These are phyloP conservation scores for Ballota nigra DNA, from an alignment of 257 asterid genomes.

Conservation along the genomic window DNA sequence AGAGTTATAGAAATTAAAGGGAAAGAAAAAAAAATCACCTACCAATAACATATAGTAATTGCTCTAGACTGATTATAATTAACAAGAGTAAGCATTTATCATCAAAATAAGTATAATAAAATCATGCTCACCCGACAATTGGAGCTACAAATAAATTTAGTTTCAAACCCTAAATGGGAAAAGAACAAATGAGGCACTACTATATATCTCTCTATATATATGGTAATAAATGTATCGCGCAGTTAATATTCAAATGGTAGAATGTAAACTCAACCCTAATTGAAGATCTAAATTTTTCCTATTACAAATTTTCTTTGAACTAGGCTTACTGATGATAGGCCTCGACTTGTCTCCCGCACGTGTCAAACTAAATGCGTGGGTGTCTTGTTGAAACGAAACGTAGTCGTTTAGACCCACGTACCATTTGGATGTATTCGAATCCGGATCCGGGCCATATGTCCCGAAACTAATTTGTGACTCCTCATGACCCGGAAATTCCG, in stretches of 20 bases:
- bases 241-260: constrained; percentile 29
- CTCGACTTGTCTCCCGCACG: constrained; percentile 30
- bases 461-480: constrained; percentile 66
- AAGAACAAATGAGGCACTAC: background rate
- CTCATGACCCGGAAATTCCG: constrained; percentile 35
- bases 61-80: too few relatives aligned
- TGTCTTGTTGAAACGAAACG: constrained; percentile 30
- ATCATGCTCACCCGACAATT: background rate
- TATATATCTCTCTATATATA: background rate
- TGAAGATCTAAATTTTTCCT: constrained; percentile 63
- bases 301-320: constrained; percentile 38
- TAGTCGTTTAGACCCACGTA: constrained; percentile 12
- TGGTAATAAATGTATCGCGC: background rate
- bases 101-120: background rate
- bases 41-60: too few relatives aligned
- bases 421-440: constrained; percentile 30
- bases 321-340: constrained; percentile 23
- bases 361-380: constrained; percentile 41
- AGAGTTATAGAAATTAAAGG: too few relatives aligned
- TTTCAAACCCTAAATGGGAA: constrained; percentile 15
- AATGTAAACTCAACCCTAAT: constrained; percentile 64
- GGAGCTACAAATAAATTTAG: background rate
- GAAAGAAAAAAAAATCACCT: too few relatives aligned
- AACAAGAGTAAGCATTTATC: background rate
- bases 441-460: constrained; percentile 24